Percentiles rank a stretch among this genome's conserved stretches.
These are phyloP conservation scores for Schizothecium vesticola DNA, from an alignment of 495 filamentous ascomycete genomes.

Conservation along the genomic window DNA sequence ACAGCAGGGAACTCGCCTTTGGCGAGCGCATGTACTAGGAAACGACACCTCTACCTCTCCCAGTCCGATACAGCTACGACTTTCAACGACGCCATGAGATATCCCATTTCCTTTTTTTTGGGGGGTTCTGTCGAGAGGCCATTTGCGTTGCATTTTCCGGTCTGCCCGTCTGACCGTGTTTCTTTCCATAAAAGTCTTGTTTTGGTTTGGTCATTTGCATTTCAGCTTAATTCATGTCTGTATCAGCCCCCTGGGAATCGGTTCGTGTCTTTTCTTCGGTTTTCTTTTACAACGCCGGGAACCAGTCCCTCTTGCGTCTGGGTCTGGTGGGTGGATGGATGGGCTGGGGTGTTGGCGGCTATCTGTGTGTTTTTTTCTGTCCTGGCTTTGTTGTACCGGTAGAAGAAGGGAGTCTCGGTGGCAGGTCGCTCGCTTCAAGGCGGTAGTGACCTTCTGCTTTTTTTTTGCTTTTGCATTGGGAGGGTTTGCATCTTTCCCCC, in stretches of 20 bases:
- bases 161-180: slow-evolving; percentile 13
- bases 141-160: slow-evolving; percentile 9
- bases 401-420: neutral
- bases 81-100: slow-evolving; percentile 2
- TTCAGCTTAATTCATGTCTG: neutral
- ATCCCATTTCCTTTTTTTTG: slow-evolving; percentile 1
- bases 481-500: neutral
- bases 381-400: neutral
- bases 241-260: too few relatives aligned
- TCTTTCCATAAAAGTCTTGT: neutral
- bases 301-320: neutral
- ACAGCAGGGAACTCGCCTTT: slow-evolving; percentile 34
- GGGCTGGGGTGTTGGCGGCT: neutral
- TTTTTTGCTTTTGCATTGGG: neutral
- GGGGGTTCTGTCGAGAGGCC: neutral
- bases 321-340: neutral
- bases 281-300: neutral
- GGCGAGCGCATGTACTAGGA: slow-evolving; percentile 24
- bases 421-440: neutral
- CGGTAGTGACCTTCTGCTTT: neutral
- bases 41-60: neutral
- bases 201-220: neutral
- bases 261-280: neutral
- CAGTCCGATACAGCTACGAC: neutral
- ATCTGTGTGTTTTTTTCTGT: neutral